phyloP scores from a whole-genome alignment of 2,329 filamentous ascomycete genomes.

The Lecanicillium sp. region DNA sequence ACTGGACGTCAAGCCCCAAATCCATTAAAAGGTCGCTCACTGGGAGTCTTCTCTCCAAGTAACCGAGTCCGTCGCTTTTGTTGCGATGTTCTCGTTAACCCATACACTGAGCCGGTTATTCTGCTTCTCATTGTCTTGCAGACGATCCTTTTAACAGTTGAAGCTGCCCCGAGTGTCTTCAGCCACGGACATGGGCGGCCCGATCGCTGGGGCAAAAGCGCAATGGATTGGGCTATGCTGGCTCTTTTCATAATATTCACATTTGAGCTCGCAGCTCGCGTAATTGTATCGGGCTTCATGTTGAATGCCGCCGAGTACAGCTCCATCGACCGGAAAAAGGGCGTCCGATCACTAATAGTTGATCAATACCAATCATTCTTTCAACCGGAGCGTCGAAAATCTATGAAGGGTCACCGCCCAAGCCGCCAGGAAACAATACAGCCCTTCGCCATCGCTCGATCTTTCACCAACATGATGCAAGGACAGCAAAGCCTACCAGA shows the following conservation, averaged over 20 bases:
- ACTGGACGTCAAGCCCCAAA: conserved; percentile 39
- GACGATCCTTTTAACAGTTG: conserved; percentile 77
- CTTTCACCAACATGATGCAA: conserved; percentile 73
- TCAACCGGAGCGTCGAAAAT: conserved; percentile 68
- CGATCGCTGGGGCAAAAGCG: conserved; percentile 55
- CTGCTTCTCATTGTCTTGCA: conserved; percentile 83
- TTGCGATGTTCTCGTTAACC: conserved; percentile 79
- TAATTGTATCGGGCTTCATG: conserved; percentile 89
- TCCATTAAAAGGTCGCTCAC: conserved; percentile 75
- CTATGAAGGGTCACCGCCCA: conserved; percentile 39
- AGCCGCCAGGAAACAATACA: conserved; percentile 36
- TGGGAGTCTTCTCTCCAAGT: conserved; percentile 77
- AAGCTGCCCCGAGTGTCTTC: conserved; percentile 67
- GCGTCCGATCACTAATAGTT: conserved; percentile 64
- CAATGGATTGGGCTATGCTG: conserved; percentile 75
- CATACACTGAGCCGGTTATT: conserved; percentile 79
- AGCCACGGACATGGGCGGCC: conserved; percentile 52
- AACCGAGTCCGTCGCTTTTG: conserved; percentile 66
- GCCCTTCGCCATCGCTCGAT: conserved; percentile 63
- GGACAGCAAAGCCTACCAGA: conserved; percentile 46
- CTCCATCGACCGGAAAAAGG: conserved; percentile 72
- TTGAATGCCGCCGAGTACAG: conserved; percentile 89
- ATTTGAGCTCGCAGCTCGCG: conserved; percentile 70
- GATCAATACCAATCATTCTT: conserved; percentile 75
- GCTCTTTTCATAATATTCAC: conserved; percentile 85